phyloP scores from a whole-genome alignment of 2,329 filamentous ascomycete genomes.

The Ustulina deusta region DNA sequence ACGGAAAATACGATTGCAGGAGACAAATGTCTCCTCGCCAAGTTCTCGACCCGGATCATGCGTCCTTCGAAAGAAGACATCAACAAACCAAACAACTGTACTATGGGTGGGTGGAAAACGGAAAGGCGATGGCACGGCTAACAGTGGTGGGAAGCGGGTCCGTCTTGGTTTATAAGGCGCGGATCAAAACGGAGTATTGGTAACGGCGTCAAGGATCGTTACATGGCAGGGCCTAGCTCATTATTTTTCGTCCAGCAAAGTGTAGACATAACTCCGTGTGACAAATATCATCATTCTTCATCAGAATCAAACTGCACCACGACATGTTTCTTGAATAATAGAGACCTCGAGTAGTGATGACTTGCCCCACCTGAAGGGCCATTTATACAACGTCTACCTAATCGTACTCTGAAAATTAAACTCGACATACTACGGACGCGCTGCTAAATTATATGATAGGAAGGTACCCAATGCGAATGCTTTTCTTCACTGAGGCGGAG shows the following conservation, averaged over 20 bases:
- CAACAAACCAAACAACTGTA: conserved; percentile 44
- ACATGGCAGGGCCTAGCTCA: neutral
- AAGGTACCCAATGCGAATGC: too few relatives aligned
- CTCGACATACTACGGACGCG: too few relatives aligned
- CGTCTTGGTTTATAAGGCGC: conserved; percentile 43
- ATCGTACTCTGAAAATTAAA: too few relatives aligned
- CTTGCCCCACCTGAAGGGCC: too few relatives aligned
- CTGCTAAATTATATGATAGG: too few relatives aligned
- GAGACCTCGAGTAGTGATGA: too few relatives aligned
- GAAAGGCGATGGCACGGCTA: conserved; percentile 41
- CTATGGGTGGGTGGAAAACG: conserved; percentile 41
- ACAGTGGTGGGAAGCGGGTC: conserved; percentile 41
- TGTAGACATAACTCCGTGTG: neutral
- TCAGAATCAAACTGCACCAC: neutral
- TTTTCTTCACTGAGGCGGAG: too few relatives aligned
- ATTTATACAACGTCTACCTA: too few relatives aligned
- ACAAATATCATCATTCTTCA: conserved; percentile 1
- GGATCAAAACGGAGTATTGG: conserved; percentile 16
- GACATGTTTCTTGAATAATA: neutral
- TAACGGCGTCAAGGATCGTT: conserved; percentile 23
- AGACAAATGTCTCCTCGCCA: conserved; percentile 42
- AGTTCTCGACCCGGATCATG: conserved; percentile 46
- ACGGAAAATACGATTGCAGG: conserved; percentile 46
- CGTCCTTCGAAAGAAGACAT: conserved; percentile 47
- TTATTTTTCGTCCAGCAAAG: neutral